Base-by-base conservation (phyloP, 2,329 filamentous ascomycete genomes). In the Penicillium sp. region DNA sequence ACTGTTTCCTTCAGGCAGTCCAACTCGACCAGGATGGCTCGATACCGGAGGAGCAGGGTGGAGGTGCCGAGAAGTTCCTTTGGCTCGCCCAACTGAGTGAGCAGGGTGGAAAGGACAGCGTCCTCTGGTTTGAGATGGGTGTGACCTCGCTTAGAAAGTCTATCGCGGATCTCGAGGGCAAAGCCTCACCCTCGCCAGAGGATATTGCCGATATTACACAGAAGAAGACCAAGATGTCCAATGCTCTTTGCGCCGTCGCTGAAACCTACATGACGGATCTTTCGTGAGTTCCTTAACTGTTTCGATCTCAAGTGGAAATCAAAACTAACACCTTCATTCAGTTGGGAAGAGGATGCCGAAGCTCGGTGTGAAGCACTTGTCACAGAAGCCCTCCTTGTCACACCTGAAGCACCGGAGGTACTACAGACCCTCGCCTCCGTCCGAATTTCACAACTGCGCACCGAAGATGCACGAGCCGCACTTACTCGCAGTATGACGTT, bases 181-280 rank as follows among this genome's bases (percentile, higher is more conserved):
- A 72, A 28, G 56, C 70, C 52, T 63, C 68, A 55, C 49, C 70
- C 52, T 63, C 68, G 55, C 49, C 69, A 13, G 53, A 71, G 55
- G 60, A 72, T 33, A 57, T 65, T 19, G 53, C 74, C 19, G 62
- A 75, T 30, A 44, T 83, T 34, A 80, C 84, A 25, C 88, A 90
- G 70, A 88, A 89, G 76, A 86, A 86, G 68, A 77, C 79, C 57
- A 93, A 93, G 71, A 78, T 97, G 30, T 89, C 90, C 2, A 89
- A 89, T 60, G 89, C 91, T n/a, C 79, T 99, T 30, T 99, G 95
- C 71, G 89, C 88, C 25, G 89, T 97, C 53, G 85, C 89, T 6
- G 93, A 99, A 74, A 89, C 99, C 41, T 99, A 96, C 77, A 99
- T 99, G 93, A 99, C 93, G 10, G 93, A 99, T 74, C 75, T 97